A percentile compares a stretch with the other conserved stretches of the same genome.
phyloP scores from a whole-genome alignment of 140 eudicot genomes.

The Eryngium alpinum region DNA sequence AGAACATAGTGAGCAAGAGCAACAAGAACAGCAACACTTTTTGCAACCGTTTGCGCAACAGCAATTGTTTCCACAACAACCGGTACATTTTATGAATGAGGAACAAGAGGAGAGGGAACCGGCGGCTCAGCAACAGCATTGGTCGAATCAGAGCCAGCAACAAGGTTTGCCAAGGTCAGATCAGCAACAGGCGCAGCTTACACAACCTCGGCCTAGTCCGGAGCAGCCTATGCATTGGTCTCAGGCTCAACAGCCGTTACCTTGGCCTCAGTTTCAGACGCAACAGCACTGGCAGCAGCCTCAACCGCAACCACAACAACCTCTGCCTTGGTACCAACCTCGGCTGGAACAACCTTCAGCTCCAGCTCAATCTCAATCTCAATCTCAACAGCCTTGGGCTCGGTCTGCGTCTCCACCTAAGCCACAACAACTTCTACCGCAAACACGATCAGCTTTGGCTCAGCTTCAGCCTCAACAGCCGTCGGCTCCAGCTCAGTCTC shows the following conservation, averaged over 20 bases:
- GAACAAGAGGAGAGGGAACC: not conserved
- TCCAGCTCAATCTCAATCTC: not conserved
- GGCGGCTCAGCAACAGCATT: not conserved
- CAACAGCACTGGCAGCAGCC: not conserved
- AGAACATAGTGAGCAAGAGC: slow-evolving; percentile 13
- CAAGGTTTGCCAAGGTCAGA: slow-evolving; percentile 1
- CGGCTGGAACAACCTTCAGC: not conserved
- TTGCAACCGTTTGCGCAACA: not conserved
- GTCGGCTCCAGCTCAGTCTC: too few relatives aligned
- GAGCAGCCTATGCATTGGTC: slow-evolving; percentile 15
- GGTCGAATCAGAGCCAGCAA: slow-evolving; percentile 19
- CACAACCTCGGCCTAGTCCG: too few relatives aligned
- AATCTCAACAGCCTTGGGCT: not conserved
- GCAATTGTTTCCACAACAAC: slow-evolving; percentile 2
- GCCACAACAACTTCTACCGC: too few relatives aligned
- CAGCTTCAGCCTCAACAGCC: too few relatives aligned
- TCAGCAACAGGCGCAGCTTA: not conserved
- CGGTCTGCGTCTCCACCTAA: too few relatives aligned
- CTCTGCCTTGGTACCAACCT: slow-evolving; percentile 22
- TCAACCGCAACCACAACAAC: slow-evolving; percentile 3
- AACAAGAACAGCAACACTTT: slow-evolving; percentile 8
- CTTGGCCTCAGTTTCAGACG: slow-evolving; percentile 21
- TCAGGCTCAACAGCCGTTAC: slow-evolving; percentile 14
- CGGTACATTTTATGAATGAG: not conserved
- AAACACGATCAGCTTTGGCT: too few relatives aligned